Base-by-base conservation (phyloP, 345 rosid species). In the Acer negundo region DNA sequence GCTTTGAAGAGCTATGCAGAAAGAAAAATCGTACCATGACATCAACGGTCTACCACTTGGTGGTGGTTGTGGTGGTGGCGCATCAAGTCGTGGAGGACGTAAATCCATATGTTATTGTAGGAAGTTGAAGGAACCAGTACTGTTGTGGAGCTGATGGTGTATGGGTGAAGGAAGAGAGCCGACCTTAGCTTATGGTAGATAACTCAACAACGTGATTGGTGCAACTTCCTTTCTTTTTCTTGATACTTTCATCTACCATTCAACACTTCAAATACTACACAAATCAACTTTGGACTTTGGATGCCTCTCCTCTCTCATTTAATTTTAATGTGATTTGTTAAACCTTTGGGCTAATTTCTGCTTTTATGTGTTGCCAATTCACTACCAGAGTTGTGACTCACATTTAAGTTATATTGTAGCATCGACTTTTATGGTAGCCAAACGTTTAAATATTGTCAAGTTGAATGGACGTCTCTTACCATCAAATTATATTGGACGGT, bases 21-120 rank as follows among this genome's bases (percentile, higher is more conserved):
- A 58, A 73, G 56, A 44, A 42, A 61, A 38, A 8, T 10, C 58
- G 15, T 73, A 62, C 69, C 69, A 62, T 62, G 77, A 62, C 69
- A 26, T 62, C 42, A 62, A 62, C 7, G 42, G 77, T 44, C 20
- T 12, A 1, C 17, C 44, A 46, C 6, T 4, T 35, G 6, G 38
- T 4, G 6, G 38, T 35, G 38, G 38, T 35, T 6, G 38, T 5
- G 38, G 35, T 31, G 67, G 76, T 15, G 15, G 10, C 44, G 68
- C 40, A 62, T 62, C 55, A 4, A 24, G 69, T 1, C 13, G 56
- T 23, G 56, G 68, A 42, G 76, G 56, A 42, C 69, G 58, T 24
- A 38, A 12, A 62, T 73, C 56, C 67, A 62, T 40, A 5, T 62
- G 16, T 46, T 17, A 44, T 23, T 7, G 16, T 13, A 12, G 42